These are phyloP conservation scores for Colletotrichum sp. DNA, from an alignment of 2,329 filamentous ascomycete genomes.

Conservation along the genomic window DNA sequence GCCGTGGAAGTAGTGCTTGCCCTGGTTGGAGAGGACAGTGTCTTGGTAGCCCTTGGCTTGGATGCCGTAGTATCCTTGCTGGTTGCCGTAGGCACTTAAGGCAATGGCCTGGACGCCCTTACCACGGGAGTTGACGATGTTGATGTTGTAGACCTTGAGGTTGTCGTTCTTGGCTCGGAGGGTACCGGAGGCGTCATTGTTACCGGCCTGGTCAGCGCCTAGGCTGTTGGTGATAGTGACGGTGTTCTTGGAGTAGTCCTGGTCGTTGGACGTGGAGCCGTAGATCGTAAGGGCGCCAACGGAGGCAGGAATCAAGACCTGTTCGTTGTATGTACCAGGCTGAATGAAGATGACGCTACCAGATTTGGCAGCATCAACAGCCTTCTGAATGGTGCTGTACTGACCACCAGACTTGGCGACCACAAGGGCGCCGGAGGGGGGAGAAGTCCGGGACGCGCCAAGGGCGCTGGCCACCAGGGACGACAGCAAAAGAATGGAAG, in stretches of 20 bases:
- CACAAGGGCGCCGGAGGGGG: constrained; percentile 34
- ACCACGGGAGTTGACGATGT: constrained; percentile 54
- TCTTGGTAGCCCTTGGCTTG: constrained; percentile 60
- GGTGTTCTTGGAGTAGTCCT: constrained; percentile 50
- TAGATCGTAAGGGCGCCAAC: constrained; percentile 71
- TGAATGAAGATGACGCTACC: constrained; percentile 41
- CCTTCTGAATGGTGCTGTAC: constrained; percentile 45
- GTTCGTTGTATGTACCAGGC: constrained; percentile 40
- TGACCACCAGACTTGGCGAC: constrained; percentile 30
- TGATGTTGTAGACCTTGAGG: constrained; percentile 62
- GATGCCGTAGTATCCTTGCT: constrained; percentile 54
- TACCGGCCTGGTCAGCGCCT: constrained; percentile 42
- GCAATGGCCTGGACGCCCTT: constrained; percentile 57
- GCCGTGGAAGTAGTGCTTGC: constrained; percentile 57
- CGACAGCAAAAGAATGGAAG: constrained; percentile 17
- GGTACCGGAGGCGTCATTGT: constrained; percentile 46
- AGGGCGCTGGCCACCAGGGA: constrained; percentile 17
- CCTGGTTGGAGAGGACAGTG: constrained; percentile 53
- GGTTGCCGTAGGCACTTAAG: constrained; percentile 45
- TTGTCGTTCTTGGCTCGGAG: constrained; percentile 39
- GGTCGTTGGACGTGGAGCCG: constrained; percentile 33
- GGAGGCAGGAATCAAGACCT: constrained; percentile 48
- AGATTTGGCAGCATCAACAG: constrained; percentile 61
- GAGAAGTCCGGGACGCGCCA: constrained; percentile 29
- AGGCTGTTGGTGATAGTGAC: constrained; percentile 48